Conservation (phyloP, 768 basidiomycete species). For the Auriscalpium microsporum region DNA sequence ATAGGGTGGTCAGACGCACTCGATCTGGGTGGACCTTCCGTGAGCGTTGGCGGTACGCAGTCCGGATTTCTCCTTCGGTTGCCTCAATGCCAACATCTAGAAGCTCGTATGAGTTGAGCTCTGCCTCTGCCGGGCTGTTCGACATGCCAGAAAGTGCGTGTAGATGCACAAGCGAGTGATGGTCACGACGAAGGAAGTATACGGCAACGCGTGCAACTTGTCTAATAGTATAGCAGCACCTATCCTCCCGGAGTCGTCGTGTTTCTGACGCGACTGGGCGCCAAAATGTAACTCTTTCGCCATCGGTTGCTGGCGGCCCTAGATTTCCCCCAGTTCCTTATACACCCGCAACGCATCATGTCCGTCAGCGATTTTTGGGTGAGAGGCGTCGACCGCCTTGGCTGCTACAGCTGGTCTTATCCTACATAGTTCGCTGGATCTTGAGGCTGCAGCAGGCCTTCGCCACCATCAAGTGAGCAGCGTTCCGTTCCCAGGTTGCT, state of each 20-base stretch:
- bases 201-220: no score
- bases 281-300: no score
- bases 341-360: no score
- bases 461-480: background rate
- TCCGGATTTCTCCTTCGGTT: constrained; percentile 70
- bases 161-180: no score
- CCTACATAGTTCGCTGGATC: background rate
- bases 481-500: background rate
- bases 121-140: constrained; percentile 33
- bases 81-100: constrained; percentile 53
- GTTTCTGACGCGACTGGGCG: no score
- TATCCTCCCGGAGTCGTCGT: no score
- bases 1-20: constrained; percentile 34
- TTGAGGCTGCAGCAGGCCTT: background rate
- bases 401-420: background rate
- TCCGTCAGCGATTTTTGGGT: background rate
- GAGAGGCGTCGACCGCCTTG: background rate
- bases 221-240: no score
- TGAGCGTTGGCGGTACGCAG: constrained; percentile 71
- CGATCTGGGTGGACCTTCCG: constrained; percentile 85
- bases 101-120: constrained; percentile 67
- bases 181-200: no score
- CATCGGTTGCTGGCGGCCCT: no score
- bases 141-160: background rate
- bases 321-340: no score